Evolutionary conservation across 371 early-diverging fungal species (phyloP), one percentile per base, ranked within the genome.

Genomic region (Dentiscutata heterogama): DNA sequence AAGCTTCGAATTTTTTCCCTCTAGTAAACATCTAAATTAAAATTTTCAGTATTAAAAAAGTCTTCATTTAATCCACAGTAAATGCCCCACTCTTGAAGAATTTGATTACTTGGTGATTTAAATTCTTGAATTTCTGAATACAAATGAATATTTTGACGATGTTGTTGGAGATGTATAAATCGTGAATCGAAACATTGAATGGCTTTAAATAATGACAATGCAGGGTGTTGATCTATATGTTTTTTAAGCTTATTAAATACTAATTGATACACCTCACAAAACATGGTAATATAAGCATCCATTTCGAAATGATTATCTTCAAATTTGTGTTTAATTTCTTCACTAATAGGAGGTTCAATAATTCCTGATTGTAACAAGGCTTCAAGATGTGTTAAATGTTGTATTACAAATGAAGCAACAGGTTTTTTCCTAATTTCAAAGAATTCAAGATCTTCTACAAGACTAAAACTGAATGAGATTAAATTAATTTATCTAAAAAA

Each of bases 391-490:
- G n/a, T n/a, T n/a, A n/a, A n/a, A n/a, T n/a, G n/a, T n/a, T n/a
- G n/a, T n/a, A n/a, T n/a, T n/a, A n/a, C 68, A 46, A 20, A 68
- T 35, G 68, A 39, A 39, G 68, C 68, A 39, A 68, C 39, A 68
- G 68, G 20, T 22, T 68, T 68, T 6, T 46, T 22, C 18, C 42
- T 20, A 42, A 42, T 68, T 42, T n/a, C 7, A 42, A 68, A 68
- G 39, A 22, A 68, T 68, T 68, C 68, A 39, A 14, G 18, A 16
- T 27, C 67, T 18, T 65, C 31, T 6, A 65, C 35, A 27, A 65
- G 18, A 18, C 61, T 61, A 61, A 61, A 61, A 39, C 39, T 39
- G 39, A 39, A 39, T 39, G 39, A 39, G 39, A n/a, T n/a, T 35
- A 67, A 5, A 42, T 18, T 18, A 7, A 27, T 42, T 42, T 5